Conservation (phyloP, 1,284 basidiomycete species). For the Cystobasidiaceae sp. region DNA sequence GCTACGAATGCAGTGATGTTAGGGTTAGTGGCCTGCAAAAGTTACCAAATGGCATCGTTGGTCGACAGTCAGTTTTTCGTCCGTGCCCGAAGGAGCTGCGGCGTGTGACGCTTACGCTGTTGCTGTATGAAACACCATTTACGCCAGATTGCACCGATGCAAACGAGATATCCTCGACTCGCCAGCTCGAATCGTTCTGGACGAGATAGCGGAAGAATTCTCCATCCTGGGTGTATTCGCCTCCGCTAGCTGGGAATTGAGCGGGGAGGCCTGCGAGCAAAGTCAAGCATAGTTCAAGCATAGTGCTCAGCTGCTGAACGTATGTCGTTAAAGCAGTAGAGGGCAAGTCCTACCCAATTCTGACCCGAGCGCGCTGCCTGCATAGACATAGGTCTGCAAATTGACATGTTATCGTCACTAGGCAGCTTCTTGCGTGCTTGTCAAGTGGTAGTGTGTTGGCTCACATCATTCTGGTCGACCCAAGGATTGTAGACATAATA, state of each 20-base stretch:
- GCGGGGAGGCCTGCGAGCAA: background rate
- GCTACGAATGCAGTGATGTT: background rate
- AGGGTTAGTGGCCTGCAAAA: background rate
- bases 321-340: background rate
- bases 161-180: background rate
- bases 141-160: background rate
- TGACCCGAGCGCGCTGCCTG: background rate
- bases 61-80: background rate
- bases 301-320: no score
- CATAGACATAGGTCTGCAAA: background rate
- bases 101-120: background rate
- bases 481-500: background rate
- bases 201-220: background rate
- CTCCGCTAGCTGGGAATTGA: background rate
- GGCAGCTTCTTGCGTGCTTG: no score
- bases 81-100: no score
- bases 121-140: background rate
- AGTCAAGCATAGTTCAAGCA: background rate
- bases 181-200: background rate
- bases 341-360: background rate
- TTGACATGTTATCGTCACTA: no score
- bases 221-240: background rate
- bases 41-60: background rate
- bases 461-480: background rate
- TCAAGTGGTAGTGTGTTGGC: no score